Conservation (phyloP, 352 stramenopile species). For the Pythium biforme region DNA sequence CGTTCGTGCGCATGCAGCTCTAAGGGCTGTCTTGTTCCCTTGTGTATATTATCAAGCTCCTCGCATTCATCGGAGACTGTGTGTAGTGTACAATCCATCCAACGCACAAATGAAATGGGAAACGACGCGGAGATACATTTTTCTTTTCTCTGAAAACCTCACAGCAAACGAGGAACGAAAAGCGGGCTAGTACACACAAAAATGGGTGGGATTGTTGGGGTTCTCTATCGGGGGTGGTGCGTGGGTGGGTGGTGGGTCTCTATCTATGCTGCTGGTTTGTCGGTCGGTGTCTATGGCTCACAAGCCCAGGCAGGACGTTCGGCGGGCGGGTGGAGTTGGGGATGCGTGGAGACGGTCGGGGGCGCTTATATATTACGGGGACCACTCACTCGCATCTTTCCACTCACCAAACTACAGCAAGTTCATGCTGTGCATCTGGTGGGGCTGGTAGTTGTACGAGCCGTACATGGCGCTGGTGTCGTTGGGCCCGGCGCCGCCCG, state of each 20-base stretch:
- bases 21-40: not conserved
- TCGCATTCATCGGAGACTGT: too few relatives aligned
- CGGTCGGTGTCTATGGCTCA: not conserved
- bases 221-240: constrained; percentile 16
- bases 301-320: too few relatives aligned
- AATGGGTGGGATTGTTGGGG: too few relatives aligned
- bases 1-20: constrained; percentile 13
- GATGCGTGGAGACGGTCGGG: not conserved
- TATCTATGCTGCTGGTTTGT: constrained; percentile 21
- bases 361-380: constrained; percentile 30
- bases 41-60: constrained; percentile 2
- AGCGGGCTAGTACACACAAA: not conserved
- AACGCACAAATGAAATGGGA: not conserved
- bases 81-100: too few relatives aligned
- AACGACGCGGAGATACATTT: too few relatives aligned
- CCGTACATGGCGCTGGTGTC: constrained; percentile 62
- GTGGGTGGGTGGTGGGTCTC: constrained; percentile 5
- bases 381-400: constrained; percentile 1
- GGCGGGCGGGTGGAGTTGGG: not conserved
- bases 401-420: constrained; percentile 35
- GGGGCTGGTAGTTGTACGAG: constrained; percentile 49
- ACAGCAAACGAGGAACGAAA: not conserved
- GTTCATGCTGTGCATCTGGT: constrained; percentile 84
- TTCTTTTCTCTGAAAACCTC: too few relatives aligned
- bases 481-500: not conserved